These are phyloP conservation scores for Strobilomyces confusus DNA, from an alignment of 768 basidiomycete species.

Conservation along the genomic window DNA sequence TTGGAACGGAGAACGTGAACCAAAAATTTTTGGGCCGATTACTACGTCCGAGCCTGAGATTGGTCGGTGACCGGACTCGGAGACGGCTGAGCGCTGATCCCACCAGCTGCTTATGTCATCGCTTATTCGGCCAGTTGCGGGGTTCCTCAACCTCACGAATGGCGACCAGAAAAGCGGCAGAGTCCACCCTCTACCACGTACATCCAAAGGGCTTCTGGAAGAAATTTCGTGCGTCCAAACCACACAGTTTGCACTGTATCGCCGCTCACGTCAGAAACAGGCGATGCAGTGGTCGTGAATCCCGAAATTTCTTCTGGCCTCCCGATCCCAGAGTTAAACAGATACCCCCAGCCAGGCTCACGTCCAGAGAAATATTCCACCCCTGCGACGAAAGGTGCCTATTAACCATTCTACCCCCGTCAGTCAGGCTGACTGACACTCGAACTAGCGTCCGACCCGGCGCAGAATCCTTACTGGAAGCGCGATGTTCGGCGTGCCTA, in stretches of 20 bases:
- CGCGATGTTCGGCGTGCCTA: conserved; percentile 90
- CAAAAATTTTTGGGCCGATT: neutral
- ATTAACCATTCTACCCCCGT: neutral
- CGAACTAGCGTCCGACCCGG: conserved; percentile 72
- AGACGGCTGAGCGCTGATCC: too few relatives aligned
- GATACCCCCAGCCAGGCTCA: conserved; percentile 87
- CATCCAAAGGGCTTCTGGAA: conserved; percentile 93
- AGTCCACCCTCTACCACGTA: conserved; percentile 88
- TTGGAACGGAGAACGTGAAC: neutral
- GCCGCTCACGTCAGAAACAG: conserved; percentile 37
- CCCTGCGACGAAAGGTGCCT: conserved; percentile 80
- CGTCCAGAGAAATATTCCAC: conserved; percentile 82
- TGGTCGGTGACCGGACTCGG: too few relatives aligned
- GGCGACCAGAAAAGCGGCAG: conserved; percentile 77
- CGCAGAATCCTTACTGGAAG: conserved; percentile 94
- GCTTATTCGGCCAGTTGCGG: neutral
- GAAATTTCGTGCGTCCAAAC: conserved; percentile 72
- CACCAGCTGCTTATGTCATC: conserved; percentile 15
- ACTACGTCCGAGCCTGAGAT: too few relatives aligned
- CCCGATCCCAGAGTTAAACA: conserved; percentile 65
- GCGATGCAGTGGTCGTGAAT: conserved; percentile 79
- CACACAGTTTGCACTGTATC: neutral
- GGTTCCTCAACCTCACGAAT: conserved; percentile 36
- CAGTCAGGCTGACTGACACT: conserved; percentile 7
- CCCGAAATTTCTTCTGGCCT: conserved; percentile 90